Percentiles rank a stretch among this genome's conserved stretches.
phyloP scores from a whole-genome alignment of 768 basidiomycete genomes.

The Russula lepida region DNA sequence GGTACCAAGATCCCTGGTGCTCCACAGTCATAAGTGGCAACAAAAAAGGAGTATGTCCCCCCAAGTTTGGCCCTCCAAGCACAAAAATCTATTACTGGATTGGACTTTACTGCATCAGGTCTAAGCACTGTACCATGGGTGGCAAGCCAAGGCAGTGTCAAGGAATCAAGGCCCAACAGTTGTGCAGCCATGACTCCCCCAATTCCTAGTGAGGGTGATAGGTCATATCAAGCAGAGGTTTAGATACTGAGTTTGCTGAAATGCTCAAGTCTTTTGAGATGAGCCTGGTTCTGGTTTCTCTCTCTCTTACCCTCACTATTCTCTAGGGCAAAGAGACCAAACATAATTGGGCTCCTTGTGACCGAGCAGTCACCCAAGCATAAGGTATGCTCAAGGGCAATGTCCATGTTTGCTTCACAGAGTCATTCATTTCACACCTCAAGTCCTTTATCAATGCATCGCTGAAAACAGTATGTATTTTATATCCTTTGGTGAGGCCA shows the following conservation, averaged over 20 bases:
- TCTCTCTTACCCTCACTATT: background rate
- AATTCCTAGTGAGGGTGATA: conserved; percentile 39
- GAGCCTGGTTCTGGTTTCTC: conserved; percentile 16
- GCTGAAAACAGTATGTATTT: conserved; percentile 63
- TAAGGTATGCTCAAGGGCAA: conserved; percentile 91
- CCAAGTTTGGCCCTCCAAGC: conserved; percentile 60
- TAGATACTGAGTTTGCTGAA: conserved; percentile 74
- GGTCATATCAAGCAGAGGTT: conserved; percentile 78
- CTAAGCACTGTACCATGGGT: conserved; percentile 34
- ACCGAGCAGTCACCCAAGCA: conserved; percentile 65
- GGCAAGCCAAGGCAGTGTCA: conserved; percentile 41
- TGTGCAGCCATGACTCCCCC: conserved; percentile 42
- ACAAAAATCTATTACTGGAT: conserved; percentile 33
- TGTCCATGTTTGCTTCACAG: conserved; percentile 62
- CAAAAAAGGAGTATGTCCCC: conserved; percentile 57
- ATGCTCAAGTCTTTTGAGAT: conserved; percentile 83
- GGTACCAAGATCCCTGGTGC: conserved; percentile 54
- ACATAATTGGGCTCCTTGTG: conserved; percentile 86
- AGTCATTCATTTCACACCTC: conserved; percentile 64
- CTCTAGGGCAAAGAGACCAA: conserved; percentile 90
- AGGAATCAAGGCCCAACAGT: conserved; percentile 52
- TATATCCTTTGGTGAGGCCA: background rate
- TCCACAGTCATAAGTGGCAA: conserved; percentile 23
- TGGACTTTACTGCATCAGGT: conserved; percentile 21
- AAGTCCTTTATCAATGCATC: conserved; percentile 79